Base-by-base conservation (phyloP, 257 asterid species). In the Primulina eburnea region DNA sequence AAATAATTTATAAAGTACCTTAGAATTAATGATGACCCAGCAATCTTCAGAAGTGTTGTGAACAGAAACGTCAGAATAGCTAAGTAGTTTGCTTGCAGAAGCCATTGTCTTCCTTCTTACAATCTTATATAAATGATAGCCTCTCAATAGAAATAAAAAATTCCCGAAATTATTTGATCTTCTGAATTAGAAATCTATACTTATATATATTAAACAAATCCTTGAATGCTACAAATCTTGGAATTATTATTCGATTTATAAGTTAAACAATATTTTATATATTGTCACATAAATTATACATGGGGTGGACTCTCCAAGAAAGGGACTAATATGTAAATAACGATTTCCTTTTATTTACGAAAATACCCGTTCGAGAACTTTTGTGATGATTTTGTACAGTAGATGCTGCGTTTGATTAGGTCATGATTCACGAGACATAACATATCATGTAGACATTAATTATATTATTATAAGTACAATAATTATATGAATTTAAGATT, bases 1-100 rank as follows among this genome's bases (percentile, higher is more conserved):
- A 47, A 18, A 67, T 30, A 50, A 20, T 14, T 34, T 16, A 55
- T 26, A 2, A 43, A 4, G 8, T 69, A 89, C 96, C 96, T 86
- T 86, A 47, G 82, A 90, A 71, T 86, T 83, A 33, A 89, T 82
- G 78, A 89, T 79, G 38, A 89, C 71, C 93, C 96, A 87, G 21
- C 96, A 87, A 71, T 89, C 91, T 40, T 78, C 74, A 17, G 71
- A 43, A 33, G 73, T 75, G 79, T 80, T 87, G 73, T 89, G 96
- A 60, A 85, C 76, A 16, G 89, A 85, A 71, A 89, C 87, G 16
- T 85, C 84, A 38, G 80, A 70, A 76, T 74, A 80, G 32, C 80
- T 74, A 62, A 75, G 72, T 1, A 67, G 50, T 71, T 79, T 69
- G 63, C 64, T 64, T 69, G 76, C 81, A 61, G 62, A 67, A 26